Conservation (phyloP, 2,329 filamentous ascomycete species). For the Pseudogymnoascus sp. region DNA sequence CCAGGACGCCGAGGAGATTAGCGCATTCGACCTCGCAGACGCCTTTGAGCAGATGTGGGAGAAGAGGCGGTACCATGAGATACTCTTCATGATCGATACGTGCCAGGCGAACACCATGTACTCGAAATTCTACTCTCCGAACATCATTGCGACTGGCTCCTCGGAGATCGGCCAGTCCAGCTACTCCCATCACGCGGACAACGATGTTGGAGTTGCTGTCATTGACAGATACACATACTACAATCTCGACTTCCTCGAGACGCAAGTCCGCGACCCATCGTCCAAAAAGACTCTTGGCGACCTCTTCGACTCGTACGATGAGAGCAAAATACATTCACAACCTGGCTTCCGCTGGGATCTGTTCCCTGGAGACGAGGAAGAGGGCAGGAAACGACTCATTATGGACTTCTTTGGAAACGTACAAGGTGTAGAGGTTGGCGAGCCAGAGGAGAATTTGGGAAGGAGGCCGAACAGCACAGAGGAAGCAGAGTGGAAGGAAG, state of each 20-base stretch:
- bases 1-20: slow-evolving; percentile 96
- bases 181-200: slow-evolving; percentile 96
- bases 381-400: slow-evolving; percentile 69
- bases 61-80: slow-evolving; percentile 97
- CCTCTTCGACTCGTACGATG: slow-evolving; percentile 92
- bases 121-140: slow-evolving; percentile 93
- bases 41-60: slow-evolving; percentile 99
- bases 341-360: slow-evolving; percentile 91
- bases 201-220: slow-evolving; percentile 93
- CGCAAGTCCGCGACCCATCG: slow-evolving; percentile 74
- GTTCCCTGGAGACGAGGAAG: slow-evolving; percentile 76
- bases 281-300: slow-evolving; percentile 88
- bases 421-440: slow-evolving; percentile 86
- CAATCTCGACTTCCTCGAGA: slow-evolving; percentile 93
- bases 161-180: slow-evolving; percentile 92
- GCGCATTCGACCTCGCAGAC: slow-evolving; percentile 89
- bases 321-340: slow-evolving; percentile 85
- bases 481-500: slow-evolving; percentile 56
- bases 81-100: slow-evolving; percentile 99
- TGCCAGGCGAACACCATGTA: slow-evolving; percentile 99
- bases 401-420: slow-evolving; percentile 99
- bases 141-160: slow-evolving; percentile 96
- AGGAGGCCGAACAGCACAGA: slow-evolving; percentile 31
- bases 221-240: slow-evolving; percentile 99
- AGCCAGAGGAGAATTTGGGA: slow-evolving; percentile 22